Evolutionary conservation across 2,329 filamentous ascomycete species (phyloP).

Genomic region (Zelopaecilomyces penicillatus): DNA sequence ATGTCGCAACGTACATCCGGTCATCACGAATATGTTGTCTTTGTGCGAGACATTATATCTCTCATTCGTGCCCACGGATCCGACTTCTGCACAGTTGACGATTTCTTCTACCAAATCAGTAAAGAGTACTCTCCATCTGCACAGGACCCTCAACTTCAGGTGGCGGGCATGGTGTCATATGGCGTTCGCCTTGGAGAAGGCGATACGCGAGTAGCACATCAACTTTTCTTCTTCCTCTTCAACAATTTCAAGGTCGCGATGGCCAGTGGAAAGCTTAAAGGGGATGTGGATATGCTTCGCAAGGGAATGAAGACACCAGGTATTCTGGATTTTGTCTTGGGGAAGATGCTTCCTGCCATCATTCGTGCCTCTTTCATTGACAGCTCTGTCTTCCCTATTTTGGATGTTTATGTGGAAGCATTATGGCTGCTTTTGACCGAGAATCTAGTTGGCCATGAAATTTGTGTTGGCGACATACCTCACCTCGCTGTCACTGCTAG

Average conservation of each 20-base stretch:
- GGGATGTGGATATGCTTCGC: slow-evolving; percentile 37
- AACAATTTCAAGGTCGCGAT: slow-evolving; percentile 50
- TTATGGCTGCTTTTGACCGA: slow-evolving; percentile 28
- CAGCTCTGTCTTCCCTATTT: slow-evolving; percentile 35
- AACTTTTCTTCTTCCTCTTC: slow-evolving; percentile 49
- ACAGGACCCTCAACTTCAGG: slow-evolving; percentile 48
- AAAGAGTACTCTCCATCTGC: slow-evolving; percentile 46
- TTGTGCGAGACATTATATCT: slow-evolving; percentile 43
- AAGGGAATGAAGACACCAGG: slow-evolving; percentile 38
- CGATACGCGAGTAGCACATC: slow-evolving; percentile 36
- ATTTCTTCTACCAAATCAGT: slow-evolving; percentile 49
- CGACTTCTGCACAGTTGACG: slow-evolving; percentile 45
- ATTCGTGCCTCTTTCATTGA: slow-evolving; percentile 29
- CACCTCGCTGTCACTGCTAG: slow-evolving; percentile 25
- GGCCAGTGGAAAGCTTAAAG: slow-evolving; percentile 37
- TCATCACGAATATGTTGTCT: slow-evolving; percentile 41
- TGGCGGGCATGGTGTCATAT: slow-evolving; percentile 47
- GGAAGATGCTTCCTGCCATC: slow-evolving; percentile 47
- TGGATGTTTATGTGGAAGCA: slow-evolving; percentile 42
- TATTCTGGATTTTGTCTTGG: slow-evolving; percentile 40
- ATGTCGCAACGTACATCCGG: slow-evolving; percentile 27
- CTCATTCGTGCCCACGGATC: slow-evolving; percentile 46
- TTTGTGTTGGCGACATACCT: slow-evolving; percentile 24
- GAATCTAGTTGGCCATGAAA: slow-evolving; percentile 27
- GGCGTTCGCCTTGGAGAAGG: slow-evolving; percentile 46